These are phyloP conservation scores for Fonsecaea pedrosoi DNA, from an alignment of 2,329 filamentous ascomycete species.

Conservation along the genomic window DNA sequence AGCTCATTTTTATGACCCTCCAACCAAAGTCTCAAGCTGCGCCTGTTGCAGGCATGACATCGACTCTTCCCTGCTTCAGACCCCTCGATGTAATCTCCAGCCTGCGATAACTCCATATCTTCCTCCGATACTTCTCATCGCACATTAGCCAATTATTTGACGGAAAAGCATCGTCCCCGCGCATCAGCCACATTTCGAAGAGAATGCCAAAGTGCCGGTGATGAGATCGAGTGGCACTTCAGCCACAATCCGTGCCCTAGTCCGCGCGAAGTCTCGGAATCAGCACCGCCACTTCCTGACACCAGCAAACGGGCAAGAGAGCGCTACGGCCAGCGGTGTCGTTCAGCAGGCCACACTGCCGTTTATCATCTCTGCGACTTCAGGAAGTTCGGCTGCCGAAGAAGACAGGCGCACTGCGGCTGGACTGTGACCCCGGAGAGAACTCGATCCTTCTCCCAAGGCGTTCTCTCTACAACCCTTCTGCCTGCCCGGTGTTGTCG, in stretches of 20 bases:
- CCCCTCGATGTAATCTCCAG: background rate
- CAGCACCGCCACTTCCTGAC: background rate
- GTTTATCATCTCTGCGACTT: background rate
- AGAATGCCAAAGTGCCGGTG: background rate
- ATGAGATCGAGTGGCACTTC: background rate
- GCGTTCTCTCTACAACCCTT: background rate
- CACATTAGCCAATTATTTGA: background rate
- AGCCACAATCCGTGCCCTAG: slow-evolving; percentile 21
- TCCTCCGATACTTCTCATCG: background rate
- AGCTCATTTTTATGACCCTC: too few species aligned
- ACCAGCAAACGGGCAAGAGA: background rate
- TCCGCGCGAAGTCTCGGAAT: background rate
- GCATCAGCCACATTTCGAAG: background rate
- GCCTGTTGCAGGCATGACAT: background rate
- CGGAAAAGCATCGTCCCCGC: background rate
- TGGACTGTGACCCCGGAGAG: background rate
- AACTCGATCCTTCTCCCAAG: background rate
- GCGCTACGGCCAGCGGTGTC: background rate
- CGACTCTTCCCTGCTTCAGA: background rate
- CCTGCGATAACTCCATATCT: background rate
- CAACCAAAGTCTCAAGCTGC: too few species aligned
- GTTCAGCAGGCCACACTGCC: background rate
- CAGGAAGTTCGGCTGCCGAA: background rate
- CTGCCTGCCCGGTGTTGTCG: background rate
- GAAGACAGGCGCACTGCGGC: background rate